Percentiles rank a stretch among this genome's conserved stretches.
Conservation (phyloP, 257 asterid genomes). For the Jaltomata sinuosa region DNA sequence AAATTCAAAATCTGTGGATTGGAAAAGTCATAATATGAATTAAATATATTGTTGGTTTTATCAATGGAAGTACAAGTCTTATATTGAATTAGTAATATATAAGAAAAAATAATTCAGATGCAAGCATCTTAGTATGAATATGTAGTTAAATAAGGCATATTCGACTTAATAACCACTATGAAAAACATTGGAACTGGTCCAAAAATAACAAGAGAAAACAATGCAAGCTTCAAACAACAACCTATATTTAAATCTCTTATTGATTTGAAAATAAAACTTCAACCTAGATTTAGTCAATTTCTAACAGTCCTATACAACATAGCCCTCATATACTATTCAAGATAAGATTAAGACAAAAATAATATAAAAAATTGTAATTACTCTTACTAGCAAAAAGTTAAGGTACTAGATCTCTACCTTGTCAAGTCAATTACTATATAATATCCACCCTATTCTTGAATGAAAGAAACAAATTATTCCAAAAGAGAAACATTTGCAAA, state of each 20-base stretch:
- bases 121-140: neutral
- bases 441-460: neutral
- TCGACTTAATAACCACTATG: neutral
- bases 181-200: neutral
- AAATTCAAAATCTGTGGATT: neutral
- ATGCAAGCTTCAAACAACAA: neutral
- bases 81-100: neutral
- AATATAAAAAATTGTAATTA: neutral
- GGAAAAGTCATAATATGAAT: neutral
- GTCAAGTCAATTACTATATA: neutral
- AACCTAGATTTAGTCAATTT: neutral
- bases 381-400: neutral
- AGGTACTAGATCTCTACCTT: neutral
- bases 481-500: neutral
- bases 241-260: neutral
- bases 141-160: neutral
- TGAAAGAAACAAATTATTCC: neutral
- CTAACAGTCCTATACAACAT: neutral
- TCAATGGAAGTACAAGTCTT: neutral
- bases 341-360: neutral
- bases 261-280: neutral
- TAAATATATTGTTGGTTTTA: neutral
- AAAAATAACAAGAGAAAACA: neutral
- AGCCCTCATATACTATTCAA: neutral
- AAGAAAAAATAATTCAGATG: neutral